Evolutionary conservation across 371 early-diverging fungal genomes (phyloP), one percentile per base, ranked within the genome.

Genomic region (Circinella minor): DNA sequence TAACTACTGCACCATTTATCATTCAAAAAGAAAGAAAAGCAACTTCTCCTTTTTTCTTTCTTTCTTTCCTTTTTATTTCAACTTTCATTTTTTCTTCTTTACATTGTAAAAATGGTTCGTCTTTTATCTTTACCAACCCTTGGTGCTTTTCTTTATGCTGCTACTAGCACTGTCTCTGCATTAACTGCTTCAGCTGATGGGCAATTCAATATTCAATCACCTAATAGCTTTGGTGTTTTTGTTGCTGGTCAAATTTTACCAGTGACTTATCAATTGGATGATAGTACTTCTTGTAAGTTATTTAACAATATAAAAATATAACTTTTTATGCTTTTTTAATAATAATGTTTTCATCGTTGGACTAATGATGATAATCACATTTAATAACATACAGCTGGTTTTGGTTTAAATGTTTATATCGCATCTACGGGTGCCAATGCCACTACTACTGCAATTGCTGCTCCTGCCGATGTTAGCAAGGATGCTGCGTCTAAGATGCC

Each of bases 161-260:
- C 57, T n/a, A 27, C 55, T 17, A 27, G 27, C 36, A 18, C 51
- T 51, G 69, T 43, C 46, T 43, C 62, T 1, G 63, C 54, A 3
- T 48, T 27, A 11, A n/a, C 20, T 14, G 43, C 57, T 34, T 69
- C 69, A 9, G 36, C 34, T 46, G 70, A 70, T 60, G 65, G 63
- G 14, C 67, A 63, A 47, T 71, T 61, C 68, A 83, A 81, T 69
- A 78, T 83, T 37, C 78, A 81, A 5, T 73, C 78, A n/a, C 81
- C 81, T 59, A 69, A 72, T 18, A 72, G 70, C 17, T 74, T 79
- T 57, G 71, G 76, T 34, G 72, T 75, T 61, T 83, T 78, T 61
- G 81, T 83, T 14, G 77, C 80, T 20, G 81, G 81, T 46, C 81
- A 81, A 71, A 76, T 76, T 59, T 68, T 83, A 36, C 83, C 81